Evolutionary conservation across 2,329 filamentous ascomycete genomes (phyloP), one percentile per base, ranked within the genome.

Genomic region (Fusarium sp.): DNA sequence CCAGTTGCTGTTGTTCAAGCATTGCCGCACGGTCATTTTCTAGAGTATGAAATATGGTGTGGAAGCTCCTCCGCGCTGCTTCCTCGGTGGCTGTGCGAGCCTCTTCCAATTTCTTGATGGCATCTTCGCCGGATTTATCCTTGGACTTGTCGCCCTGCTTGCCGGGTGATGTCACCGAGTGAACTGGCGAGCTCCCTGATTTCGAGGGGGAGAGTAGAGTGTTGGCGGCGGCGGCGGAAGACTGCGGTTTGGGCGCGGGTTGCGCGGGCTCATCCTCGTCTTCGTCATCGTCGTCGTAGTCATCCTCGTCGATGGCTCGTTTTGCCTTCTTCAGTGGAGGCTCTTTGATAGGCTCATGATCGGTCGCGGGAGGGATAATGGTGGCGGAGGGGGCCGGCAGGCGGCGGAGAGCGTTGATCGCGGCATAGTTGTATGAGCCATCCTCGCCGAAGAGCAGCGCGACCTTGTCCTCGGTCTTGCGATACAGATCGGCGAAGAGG

Each of bases 21-120:
- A 99, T 98, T 58, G 96, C 96, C 78, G 96, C 94, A 64, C 94
- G 91, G 81, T 99, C 96, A 81, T 96, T 96, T 83, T 99, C 96
- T 35, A 98, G 88, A 1, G 96, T 98, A 82, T 98, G 96, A 83
- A 98, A 97, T 74, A 98, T 89, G 11, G 94, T 97, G 80, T 98
- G 93, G 83, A 98, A 98, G 83, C 93, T 96, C 78, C 91, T 90
- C 84, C 95, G 95, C 50, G 94, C 96, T 60, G 93, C 93, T 79
- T 97, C 94, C 79, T 98, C 96, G 57, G 94, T 95, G 34, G 93
- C 94, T 81, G 93, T 95, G 81, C 96, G 96, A 76, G 94, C 94
- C 80, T 97, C 94, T 82, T 98, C 95, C 73, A 98, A 85, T 82
- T 95, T 94, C 84, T 97, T 97, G 79, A 96, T 94, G 82, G 94